These are phyloP conservation scores for Aspergillus pseudonomiae DNA, from an alignment of 2,329 filamentous ascomycete genomes.

Conservation along the genomic window DNA sequence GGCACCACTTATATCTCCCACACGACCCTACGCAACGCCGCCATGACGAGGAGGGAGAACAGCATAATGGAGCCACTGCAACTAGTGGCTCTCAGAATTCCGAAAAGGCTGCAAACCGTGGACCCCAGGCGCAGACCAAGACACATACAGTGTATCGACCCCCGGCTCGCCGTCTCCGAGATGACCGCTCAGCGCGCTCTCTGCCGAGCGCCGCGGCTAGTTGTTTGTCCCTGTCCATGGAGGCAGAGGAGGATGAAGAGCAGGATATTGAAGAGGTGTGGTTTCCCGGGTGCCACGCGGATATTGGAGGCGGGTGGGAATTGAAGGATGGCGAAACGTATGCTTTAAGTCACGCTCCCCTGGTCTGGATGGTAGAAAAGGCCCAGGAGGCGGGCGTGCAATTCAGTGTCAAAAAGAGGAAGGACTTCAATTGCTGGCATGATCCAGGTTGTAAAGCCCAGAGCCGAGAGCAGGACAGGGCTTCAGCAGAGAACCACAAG, in stretches of 20 bases:
- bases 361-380: conserved; percentile 72
- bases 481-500: neutral
- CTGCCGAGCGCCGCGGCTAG: neutral
- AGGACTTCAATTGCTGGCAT: conserved; percentile 66
- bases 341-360: conserved; percentile 66
- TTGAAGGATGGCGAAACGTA: conserved; percentile 57
- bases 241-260: conserved; percentile 35
- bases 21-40: neutral
- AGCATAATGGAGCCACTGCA: fast-evolving
- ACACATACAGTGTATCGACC: neutral
- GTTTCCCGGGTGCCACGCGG: conserved; percentile 77
- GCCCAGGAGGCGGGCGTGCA: conserved; percentile 66
- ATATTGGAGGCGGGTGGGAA: conserved; percentile 78
- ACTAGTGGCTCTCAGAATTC: too few relatives aligned
- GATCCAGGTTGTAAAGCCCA: conserved; percentile 10
- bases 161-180: neutral
- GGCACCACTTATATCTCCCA: neutral
- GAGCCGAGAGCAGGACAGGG: neutral
- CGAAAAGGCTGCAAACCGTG: too few relatives aligned
- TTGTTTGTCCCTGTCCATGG: neutral
- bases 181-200: conserved; percentile 13
- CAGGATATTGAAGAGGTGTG: conserved; percentile 77
- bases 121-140: too few relatives aligned
- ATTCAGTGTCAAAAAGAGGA: conserved; percentile 70
- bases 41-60: neutral